Percentiles rank a stretch among this genome's conserved stretches.
Conservation (phyloP, 495 filamentous ascomycete species). For the Penicillium herquei region DNA sequence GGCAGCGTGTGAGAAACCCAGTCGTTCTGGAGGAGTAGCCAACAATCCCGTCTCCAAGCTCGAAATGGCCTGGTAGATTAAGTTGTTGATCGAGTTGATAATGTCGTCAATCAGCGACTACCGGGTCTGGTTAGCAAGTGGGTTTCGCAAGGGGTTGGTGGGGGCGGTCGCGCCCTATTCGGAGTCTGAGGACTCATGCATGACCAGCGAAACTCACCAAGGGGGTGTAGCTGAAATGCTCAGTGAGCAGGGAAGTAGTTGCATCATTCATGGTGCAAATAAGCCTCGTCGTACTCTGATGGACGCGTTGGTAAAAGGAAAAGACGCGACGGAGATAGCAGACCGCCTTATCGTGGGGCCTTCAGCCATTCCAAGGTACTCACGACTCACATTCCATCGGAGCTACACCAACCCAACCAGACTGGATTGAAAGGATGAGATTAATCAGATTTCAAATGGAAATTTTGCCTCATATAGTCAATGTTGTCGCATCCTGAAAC, state of each 20-base stretch:
- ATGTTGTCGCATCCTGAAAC: neutral
- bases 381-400: slow-evolving; percentile 2
- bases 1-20: slow-evolving; percentile 65
- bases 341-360: slow-evolving; percentile 17
- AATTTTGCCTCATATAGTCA: neutral
- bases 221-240: slow-evolving; percentile 94
- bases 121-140: slow-evolving; percentile 21
- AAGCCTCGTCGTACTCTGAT: neutral
- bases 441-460: neutral
- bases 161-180: neutral
- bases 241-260: slow-evolving; percentile 77
- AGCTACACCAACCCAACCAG: neutral
- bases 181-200: neutral
- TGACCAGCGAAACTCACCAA: slow-evolving; percentile 56
- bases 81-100: slow-evolving; percentile 90
- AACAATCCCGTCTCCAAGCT: slow-evolving; percentile 79
- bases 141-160: slow-evolving; percentile 9
- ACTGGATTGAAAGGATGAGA: neutral
- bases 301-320: slow-evolving; percentile 20
- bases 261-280: slow-evolving; percentile 42
- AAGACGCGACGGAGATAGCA: slow-evolving; percentile 20
- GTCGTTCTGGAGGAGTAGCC: slow-evolving; percentile 61
- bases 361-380: neutral
- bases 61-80: slow-evolving; percentile 81
- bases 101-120: slow-evolving; percentile 95